Conservation (phyloP, 768 basidiomycete species). For the Naganishia onofrii region DNA sequence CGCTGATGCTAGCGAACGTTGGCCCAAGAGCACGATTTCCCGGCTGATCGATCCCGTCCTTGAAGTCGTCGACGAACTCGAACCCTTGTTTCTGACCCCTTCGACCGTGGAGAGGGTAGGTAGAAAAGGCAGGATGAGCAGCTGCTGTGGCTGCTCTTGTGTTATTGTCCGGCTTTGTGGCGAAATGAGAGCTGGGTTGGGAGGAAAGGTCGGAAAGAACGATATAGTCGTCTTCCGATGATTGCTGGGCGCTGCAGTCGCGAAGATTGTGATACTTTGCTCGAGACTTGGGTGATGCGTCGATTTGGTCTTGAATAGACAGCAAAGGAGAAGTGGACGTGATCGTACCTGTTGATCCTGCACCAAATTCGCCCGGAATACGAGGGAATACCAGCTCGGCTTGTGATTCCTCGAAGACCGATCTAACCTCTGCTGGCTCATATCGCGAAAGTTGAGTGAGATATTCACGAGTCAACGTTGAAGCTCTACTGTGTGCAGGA, state of each 20-base stretch:
- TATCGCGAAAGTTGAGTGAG: constrained; percentile 3
- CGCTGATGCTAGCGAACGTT: background rate
- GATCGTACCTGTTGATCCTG: background rate
- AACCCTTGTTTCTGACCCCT: constrained; percentile 17
- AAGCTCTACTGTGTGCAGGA: constrained; percentile 5
- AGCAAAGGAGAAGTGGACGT: constrained; percentile 7
- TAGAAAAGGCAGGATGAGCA: constrained; percentile 23
- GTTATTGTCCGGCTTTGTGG: background rate
- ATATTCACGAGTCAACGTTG: background rate
- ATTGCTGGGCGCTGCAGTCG: constrained; percentile 8
- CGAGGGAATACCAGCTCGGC: constrained; percentile 17
- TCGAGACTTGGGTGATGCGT: background rate
- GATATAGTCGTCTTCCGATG: constrained; percentile 25
- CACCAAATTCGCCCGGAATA: constrained; percentile 11
- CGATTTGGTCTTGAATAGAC: background rate
- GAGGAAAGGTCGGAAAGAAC: background rate
- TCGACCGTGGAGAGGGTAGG: constrained; percentile 19
- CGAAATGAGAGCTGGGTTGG: background rate
- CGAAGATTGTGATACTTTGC: constrained; percentile 19
- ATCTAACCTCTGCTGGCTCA: background rate
- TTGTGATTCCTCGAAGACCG: constrained; percentile 14
- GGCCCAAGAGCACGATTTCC: constrained; percentile 1
- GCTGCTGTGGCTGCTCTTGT: background rate
- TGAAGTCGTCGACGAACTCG: constrained; percentile 3
- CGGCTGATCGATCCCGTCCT: constrained; percentile 9